Evolutionary conservation across 2,329 filamentous ascomycete genomes (phyloP), one percentile per base, ranked within the genome.

Genomic region (Nannizziopsis arthrosporioides): DNA sequence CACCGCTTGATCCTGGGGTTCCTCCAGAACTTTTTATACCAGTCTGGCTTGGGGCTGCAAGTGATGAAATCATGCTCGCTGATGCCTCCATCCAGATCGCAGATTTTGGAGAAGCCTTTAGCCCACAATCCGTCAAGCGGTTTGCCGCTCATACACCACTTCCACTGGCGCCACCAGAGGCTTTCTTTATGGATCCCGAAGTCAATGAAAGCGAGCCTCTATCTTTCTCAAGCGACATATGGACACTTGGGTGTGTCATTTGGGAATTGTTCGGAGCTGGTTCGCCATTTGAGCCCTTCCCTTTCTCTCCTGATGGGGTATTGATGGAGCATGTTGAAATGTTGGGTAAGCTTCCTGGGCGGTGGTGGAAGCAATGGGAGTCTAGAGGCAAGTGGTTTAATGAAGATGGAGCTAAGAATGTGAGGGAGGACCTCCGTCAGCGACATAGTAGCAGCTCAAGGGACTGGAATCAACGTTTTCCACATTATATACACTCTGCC

Each of bases 211-310:
- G n/a, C n/a, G n/a, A 44, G 31, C 15, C 30, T 36, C 60, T 67
- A 31, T 59, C 60, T 3, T 62, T 60, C 30, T 18, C 57, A 9
- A 60, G 58, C 3, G 63, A 68, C 47, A 62, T 64, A 10, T 68
- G 63, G 63, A 65, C 60, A 14, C 56, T 67, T 14, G 59, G 53
- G 0, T 67, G 62, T 43, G 48, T 55, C 1, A 63, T 67, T n/a
- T 68, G 59, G 53, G 61, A 57, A 32, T 44, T 68, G 5, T 55
- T 68, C 22, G 57, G 56, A n/a, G 46, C 50, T 6, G 48, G 50
- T 10, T 51, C 56, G 6, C 51, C 58, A 14, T 55, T 60, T 43
- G 54, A 54, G 36, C 44, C 57, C 15, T 54, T 55, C n/a, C 44
- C 57, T 4, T 50, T 51, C 15, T 52, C 52, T 3, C 42, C 51